Evolutionary conservation across 2,329 filamentous ascomycete genomes (phyloP).

Genomic region (Talaromyces pinophilus): DNA sequence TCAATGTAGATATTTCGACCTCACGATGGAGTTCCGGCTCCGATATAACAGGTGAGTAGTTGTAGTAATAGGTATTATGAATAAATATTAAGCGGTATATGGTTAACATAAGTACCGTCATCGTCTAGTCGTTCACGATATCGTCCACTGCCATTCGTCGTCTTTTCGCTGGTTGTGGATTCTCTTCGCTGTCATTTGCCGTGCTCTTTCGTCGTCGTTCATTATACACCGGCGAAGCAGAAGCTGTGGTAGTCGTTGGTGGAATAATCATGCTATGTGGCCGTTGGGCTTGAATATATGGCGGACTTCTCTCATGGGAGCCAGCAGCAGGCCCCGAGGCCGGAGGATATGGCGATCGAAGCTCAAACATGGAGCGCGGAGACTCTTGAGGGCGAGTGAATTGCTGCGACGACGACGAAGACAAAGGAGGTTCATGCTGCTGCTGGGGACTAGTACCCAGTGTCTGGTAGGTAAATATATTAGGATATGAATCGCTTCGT

Average conservation of each 20-base stretch:
- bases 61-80: slow-evolving; percentile 6
- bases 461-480: slow-evolving; percentile 30
- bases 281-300: slow-evolving; percentile 1
- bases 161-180: slow-evolving; percentile 36
- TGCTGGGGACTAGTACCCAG: slow-evolving; percentile 31
- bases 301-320: slow-evolving; percentile 13
- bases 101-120: background rate
- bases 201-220: slow-evolving; percentile 18
- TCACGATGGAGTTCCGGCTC: slow-evolving; percentile 18
- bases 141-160: slow-evolving; percentile 45
- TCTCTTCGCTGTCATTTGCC: slow-evolving; percentile 20
- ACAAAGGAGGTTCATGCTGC: slow-evolving; percentile 12
- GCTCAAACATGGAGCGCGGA: slow-evolving; percentile 29
- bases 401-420: background rate
- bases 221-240: background rate
- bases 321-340: slow-evolving; percentile 7
- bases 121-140: slow-evolving; percentile 41
- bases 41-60: background rate
- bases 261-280: background rate
- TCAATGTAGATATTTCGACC: background rate
- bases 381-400: slow-evolving; percentile 14
- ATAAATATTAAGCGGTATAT: slow-evolving; percentile 8
- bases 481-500: slow-evolving; percentile 38
- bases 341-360: slow-evolving; percentile 17
- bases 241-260: background rate